These are phyloP conservation scores for Penicillium antarcticum DNA, from an alignment of 495 filamentous ascomycete genomes.

Conservation along the genomic window DNA sequence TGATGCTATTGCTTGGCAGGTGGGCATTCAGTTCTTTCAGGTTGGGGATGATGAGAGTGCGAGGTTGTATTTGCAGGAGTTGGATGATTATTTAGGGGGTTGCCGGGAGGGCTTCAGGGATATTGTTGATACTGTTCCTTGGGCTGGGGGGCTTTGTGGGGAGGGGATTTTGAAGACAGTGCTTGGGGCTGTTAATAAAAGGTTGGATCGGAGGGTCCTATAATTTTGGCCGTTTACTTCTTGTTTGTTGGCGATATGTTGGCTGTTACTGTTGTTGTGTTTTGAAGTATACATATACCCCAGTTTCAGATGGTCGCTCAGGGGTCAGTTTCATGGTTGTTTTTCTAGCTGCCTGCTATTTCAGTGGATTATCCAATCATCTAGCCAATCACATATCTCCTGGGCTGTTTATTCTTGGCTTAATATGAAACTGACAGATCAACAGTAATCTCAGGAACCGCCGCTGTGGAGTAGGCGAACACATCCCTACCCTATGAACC, in stretches of 20 bases:
- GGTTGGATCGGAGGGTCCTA: slow-evolving; percentile 25
- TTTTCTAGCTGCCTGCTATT: too few species aligned
- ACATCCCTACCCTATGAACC: background rate
- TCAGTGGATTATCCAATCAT: too few species aligned
- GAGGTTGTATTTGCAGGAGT: slow-evolving; percentile 57
- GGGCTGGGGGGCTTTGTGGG: slow-evolving; percentile 52
- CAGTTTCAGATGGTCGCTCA: too few species aligned
- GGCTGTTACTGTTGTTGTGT: too few species aligned
- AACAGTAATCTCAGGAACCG: slow-evolving; percentile 11
- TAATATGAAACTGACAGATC: background rate
- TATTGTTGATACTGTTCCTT: slow-evolving; percentile 92
- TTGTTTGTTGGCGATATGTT: too few species aligned
- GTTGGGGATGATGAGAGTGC: slow-evolving; percentile 74
- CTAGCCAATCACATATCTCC: background rate
- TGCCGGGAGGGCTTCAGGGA: slow-evolving; percentile 60
- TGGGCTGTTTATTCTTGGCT: background rate
- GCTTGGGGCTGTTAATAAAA: slow-evolving; percentile 66
- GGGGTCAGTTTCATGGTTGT: too few species aligned
- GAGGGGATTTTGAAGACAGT: slow-evolving; percentile 82
- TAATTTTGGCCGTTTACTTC: too few species aligned
- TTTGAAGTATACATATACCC: too few species aligned
- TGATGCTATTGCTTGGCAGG: slow-evolving; percentile 75
- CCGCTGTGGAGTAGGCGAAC: slow-evolving; percentile 11
- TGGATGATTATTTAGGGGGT: slow-evolving; percentile 73
- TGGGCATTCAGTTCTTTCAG: slow-evolving; percentile 97